These are phyloP conservation scores for Coemansia asiatica DNA, from an alignment of 192 early-diverging fungal genomes.

Conservation along the genomic window DNA sequence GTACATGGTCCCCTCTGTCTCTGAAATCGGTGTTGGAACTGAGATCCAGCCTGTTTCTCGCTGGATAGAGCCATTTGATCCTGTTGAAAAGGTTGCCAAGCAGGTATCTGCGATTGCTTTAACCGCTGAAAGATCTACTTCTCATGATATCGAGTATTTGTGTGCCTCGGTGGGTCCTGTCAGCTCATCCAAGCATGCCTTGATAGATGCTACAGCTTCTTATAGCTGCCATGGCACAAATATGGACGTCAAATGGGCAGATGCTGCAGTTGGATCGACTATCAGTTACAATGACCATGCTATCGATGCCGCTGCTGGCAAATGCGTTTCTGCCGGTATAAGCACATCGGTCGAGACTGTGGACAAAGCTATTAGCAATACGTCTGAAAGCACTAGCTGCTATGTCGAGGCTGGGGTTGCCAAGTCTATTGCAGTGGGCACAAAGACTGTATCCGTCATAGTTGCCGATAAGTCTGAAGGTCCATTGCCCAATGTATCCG, in stretches of 20 bases:
- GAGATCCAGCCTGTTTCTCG: constrained; percentile 15
- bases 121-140: constrained; percentile 14
- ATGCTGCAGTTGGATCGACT: neutral
- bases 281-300: constrained; percentile 3
- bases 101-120: constrained; percentile 4
- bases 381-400: neutral
- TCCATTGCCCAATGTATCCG: neutral
- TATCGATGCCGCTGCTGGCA: constrained; percentile 1
- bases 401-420: constrained; percentile 14
- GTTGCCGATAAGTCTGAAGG: constrained; percentile 12
- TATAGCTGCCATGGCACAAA: constrained; percentile 5
- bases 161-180: constrained; percentile 20
- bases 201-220: constrained; percentile 3
- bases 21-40: constrained; percentile 18
- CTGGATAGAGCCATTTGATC: constrained; percentile 46
- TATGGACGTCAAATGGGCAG: constrained; percentile 5
- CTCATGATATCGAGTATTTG: constrained; percentile 13
- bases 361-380: constrained; percentile 20
- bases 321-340: constrained; percentile 6
- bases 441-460: neutral
- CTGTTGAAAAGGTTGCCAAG: constrained; percentile 19
- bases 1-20: constrained; percentile 10
- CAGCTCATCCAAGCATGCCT: constrained; percentile 8
- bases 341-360: neutral
- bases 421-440: constrained; percentile 6